A percentile compares a stretch with the other conserved stretches of the same genome.
phyloP scores from a whole-genome alignment of 192 early-diverging fungal genomes.

The Coemansia sp. region DNA sequence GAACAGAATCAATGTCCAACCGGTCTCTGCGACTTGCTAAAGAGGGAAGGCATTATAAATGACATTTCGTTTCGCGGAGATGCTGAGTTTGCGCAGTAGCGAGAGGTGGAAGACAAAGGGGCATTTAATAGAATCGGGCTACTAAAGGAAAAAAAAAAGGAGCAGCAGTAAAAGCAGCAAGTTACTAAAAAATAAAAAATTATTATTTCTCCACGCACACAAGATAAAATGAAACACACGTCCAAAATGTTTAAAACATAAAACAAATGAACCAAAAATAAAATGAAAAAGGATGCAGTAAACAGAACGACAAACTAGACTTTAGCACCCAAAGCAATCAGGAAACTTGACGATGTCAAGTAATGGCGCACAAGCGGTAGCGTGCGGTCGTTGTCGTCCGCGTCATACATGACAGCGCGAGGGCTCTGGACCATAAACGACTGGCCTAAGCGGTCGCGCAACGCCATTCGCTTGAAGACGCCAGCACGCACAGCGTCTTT shows the following conservation, averaged over 20 bases:
- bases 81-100: too few species aligned
- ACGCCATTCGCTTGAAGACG: conserved; percentile 37
- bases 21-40: too few species aligned
- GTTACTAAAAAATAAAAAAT: too few species aligned
- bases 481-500: conserved; percentile 25
- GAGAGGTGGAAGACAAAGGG: too few species aligned
- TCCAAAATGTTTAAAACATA: too few species aligned
- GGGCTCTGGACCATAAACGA: conserved; percentile 21
- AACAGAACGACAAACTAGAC: too few species aligned
- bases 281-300: background rate
- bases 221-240: too few species aligned
- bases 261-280: too few species aligned
- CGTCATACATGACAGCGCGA: conserved; percentile 33
- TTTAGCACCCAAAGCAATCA: conserved; percentile 31
- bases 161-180: background rate
- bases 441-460: conserved; percentile 40
- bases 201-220: too few species aligned
- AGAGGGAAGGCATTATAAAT: background rate
- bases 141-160: background rate
- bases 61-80: too few species aligned
- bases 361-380: conserved; percentile 26
- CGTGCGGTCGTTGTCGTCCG: conserved; percentile 8
- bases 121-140: too few species aligned
- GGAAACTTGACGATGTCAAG: conserved; percentile 40
- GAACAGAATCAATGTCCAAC: too few species aligned